Percentiles rank a stretch among this genome's conserved stretches.
These are phyloP conservation scores for Calonectria hongkongensis DNA, from an alignment of 2,329 filamentous ascomycete species.

Conservation along the genomic window DNA sequence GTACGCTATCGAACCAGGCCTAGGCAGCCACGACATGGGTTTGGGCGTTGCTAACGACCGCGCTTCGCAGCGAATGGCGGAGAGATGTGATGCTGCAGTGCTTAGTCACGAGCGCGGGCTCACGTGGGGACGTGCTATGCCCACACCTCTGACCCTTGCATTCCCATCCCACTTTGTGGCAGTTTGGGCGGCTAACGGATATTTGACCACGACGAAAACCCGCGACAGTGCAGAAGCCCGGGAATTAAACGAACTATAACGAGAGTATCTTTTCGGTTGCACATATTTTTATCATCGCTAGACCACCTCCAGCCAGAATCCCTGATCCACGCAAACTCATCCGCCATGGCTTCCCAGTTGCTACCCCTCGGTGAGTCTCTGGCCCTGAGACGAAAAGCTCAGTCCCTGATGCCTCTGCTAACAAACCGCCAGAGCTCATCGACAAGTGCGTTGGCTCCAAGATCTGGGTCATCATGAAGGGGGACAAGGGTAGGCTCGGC, in stretches of 20 bases:
- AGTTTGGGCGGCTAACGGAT: constrained; percentile 42
- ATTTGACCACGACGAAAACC: constrained; percentile 33
- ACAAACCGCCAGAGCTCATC: constrained; percentile 84
- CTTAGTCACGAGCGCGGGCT: constrained; percentile 62
- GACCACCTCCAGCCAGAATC: constrained; percentile 7
- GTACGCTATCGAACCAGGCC: constrained; percentile 42
- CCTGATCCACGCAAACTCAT: constrained; percentile 38
- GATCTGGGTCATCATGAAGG: constrained; percentile 99
- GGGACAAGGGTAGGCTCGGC: constrained; percentile 85
- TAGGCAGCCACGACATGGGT: constrained; percentile 59
- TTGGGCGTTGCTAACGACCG: constrained; percentile 36
- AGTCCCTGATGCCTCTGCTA: constrained; percentile 39
- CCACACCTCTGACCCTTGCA: constrained; percentile 48
- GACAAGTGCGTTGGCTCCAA: constrained; percentile 98
- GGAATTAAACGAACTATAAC: neutral
- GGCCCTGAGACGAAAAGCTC: constrained; percentile 14
- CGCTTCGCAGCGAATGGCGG: constrained; percentile 34
- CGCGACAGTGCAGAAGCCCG: neutral
- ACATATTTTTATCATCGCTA: neutral
- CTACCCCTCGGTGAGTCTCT: constrained; percentile 78
- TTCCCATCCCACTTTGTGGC: constrained; percentile 56
- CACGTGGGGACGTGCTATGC: constrained; percentile 59
- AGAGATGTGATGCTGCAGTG: constrained; percentile 30
- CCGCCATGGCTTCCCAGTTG: constrained; percentile 82
- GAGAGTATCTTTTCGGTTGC: neutral